Evolutionary conservation across 2,329 filamentous ascomycete genomes (phyloP), one percentile per base, ranked within the genome.

Genomic region (Colletotrichum sp.): DNA sequence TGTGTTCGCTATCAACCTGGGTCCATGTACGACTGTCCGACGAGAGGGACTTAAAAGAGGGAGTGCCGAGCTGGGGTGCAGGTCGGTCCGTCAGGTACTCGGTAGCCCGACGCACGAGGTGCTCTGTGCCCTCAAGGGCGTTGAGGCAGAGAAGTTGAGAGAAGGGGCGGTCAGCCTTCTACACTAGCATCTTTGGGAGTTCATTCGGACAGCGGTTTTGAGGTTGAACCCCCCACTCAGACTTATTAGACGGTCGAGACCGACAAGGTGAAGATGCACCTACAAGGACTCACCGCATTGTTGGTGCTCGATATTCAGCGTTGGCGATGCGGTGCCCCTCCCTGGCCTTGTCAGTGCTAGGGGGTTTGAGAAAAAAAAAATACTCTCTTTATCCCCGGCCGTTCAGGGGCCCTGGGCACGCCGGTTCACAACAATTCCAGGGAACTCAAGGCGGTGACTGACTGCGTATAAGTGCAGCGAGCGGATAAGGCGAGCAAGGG

Each of bases 241-340:
- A 73, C 56, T 55, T 69, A 38, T 55, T 69, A 38, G 43, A 56
- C 18, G 30, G 38, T 63, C 65, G 66, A 64, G 71, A 36, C 56
- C 38, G 58, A 69, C 32, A 63, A 69, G 56, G 43, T 63, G 55
- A 69, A 43, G 30, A 63, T 38, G 70, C 48, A 28, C 48, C 28
- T 71, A 32, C 71, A 74, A 66, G 71, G 71, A 71, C 71, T 74
- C 71, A 74, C 71, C 71, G 71, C 71, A 74, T 71, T 61, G 67
- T 66, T 65, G 71, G 67, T 65, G 59, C 67, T 71, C 26, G 34
- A 32, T 55, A 9, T 32, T 5, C 26, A 66, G n/a, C 28, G 43
- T n/a, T 43, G 52, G 67, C 28, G 67, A 61, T 74, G 67, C 34
- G 28, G 52, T 65, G 59, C 48, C 48, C 48, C 59, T 65, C 71